Conservation (phyloP, 371 early-diverging fungal species). For the Saksenaea oblongispora region DNA sequence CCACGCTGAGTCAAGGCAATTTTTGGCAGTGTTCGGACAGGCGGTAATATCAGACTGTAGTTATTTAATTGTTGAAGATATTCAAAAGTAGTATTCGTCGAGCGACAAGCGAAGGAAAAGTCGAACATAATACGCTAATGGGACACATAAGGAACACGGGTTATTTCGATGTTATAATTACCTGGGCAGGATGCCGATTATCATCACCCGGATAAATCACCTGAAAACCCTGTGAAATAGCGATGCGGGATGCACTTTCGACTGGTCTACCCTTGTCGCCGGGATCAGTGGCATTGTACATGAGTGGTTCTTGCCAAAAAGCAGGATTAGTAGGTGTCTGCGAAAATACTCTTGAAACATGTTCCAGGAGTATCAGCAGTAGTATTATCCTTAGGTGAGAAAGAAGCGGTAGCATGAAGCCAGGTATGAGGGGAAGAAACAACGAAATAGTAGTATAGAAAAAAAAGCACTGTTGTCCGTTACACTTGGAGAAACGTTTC, state of each 20-base stretch:
- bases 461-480: not conserved
- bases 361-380: not conserved
- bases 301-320: constrained; percentile 6
- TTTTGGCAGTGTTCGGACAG: constrained; percentile 28
- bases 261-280: not conserved
- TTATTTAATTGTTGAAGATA: constrained; percentile 12
- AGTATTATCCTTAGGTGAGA: not conserved
- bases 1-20: constrained; percentile 39
- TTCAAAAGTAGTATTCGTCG: constrained; percentile 12
- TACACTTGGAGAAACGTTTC: not conserved
- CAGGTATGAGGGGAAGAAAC: not conserved
- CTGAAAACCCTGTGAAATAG: constrained; percentile 38
- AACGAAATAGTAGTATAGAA: not conserved
- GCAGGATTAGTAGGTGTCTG: constrained; percentile 7
- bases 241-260: not conserved
- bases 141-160: constrained; percentile 10
- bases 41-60: constrained; percentile 13
- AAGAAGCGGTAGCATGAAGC: not conserved
- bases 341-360: not conserved
- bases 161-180: constrained; percentile 28
- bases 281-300: constrained; percentile 8
- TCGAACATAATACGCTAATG: constrained; percentile 17
- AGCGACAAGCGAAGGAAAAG: constrained; percentile 16
- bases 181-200: not conserved
- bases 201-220: constrained; percentile 32